Evolutionary conservation across 306 rosid genomes (phyloP).

Genomic region (Gleditsia sinensis): DNA sequence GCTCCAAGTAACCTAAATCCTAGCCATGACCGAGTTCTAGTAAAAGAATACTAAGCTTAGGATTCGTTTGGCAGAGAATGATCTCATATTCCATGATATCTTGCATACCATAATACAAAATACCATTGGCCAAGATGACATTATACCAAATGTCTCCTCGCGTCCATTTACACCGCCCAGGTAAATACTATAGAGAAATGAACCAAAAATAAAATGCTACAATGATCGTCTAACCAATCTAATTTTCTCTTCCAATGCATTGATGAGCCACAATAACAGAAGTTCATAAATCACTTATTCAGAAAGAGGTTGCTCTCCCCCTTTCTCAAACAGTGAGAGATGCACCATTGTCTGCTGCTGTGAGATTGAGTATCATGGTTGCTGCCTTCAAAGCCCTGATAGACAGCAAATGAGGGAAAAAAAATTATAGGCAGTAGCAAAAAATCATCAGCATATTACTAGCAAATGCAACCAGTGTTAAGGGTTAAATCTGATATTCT

Average conservation of each 20-base stretch:
- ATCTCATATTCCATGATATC: no score
- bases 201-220: neutral
- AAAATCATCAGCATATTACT: no score
- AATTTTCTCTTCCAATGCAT: neutral
- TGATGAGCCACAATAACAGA: neutral
- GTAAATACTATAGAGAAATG: neutral
- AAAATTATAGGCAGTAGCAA: no score
- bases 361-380: slow-evolving; percentile 79
- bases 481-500: neutral
- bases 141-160: no score
- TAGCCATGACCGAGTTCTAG: neutral
- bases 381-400: slow-evolving; percentile 85
- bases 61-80: no score
- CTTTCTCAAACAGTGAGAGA: slow-evolving; percentile 71
- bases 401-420: slow-evolving; percentile 15
- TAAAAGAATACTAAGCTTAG: neutral
- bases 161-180: neutral
- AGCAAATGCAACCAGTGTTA: neutral
- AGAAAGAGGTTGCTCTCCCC: neutral
- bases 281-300: neutral
- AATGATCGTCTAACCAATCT: neutral
- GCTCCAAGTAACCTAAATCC: neutral
- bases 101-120: no score
- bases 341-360: slow-evolving; percentile 85
- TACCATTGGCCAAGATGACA: no score